Evolutionary conservation across 139 green algal genomes (phyloP), one percentile per base, ranked within the genome.

Genomic region (Prasinococcaceae sp.): DNA sequence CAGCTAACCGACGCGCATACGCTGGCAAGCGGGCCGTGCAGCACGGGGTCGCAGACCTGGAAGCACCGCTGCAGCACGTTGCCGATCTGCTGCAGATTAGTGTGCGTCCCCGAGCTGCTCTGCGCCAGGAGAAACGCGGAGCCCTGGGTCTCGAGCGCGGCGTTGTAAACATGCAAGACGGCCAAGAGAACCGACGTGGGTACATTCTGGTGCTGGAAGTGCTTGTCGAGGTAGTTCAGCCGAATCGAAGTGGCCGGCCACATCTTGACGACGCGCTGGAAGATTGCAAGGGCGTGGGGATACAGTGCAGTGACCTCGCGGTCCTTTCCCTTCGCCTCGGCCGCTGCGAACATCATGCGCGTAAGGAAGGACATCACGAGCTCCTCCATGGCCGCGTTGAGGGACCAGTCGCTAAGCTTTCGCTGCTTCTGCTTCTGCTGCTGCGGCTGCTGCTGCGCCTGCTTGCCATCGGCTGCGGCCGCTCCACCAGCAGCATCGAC

Each of bases 311-410:
- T 32, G 41, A 29, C 8, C 20, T 35, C 29, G 23, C 23, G 19
- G 26, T 56, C 49, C 23, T 19, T 9, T 16, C 19, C 30, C 25
- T 55, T 58, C 1, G 35, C 14, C 36, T 69, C 61, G 16, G 35
- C 29, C 1, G 49, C 73, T 8, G 88, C 25, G 53, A 93, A 89
- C 1, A 65, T 63, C 62, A 94, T 84, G 42, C 87, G 79, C 29
- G 83, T 63, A 20, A 97, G 52, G 64, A 96, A 96, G 58, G 78
- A 90, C 23, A 94, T 55, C 26, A 97, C 52, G 52, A 77, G 72
- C 30, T 92, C 77, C 29, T 81, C 67, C 84, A 89, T 92, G 1
- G 47, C 61, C n/a, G 57, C 28, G 16, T 46, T 47, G 4, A 54
- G 47, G 22, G n/a, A n/a, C n/a, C n/a, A n/a, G n/a, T n/a, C n/a